phyloP scores from a whole-genome alignment of 2,329 filamentous ascomycete species.

The Aureobasidium lini region DNA sequence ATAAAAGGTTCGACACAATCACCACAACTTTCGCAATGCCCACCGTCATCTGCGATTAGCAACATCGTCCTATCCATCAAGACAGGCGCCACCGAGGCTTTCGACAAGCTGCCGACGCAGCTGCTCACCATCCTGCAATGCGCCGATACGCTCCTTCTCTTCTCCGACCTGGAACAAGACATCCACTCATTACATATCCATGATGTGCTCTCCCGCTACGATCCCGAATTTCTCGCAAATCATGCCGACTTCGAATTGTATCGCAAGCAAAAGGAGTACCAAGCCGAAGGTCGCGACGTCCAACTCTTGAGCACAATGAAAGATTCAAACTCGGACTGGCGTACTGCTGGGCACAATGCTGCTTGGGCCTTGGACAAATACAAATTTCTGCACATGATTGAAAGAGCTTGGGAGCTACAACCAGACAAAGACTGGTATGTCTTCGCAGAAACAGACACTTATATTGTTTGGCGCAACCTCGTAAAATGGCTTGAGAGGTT shows the following conservation, averaged over 20 bases:
- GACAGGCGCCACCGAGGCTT: slow-evolving; percentile 52
- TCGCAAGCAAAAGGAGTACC: slow-evolving; percentile 18
- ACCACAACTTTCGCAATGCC: neutral
- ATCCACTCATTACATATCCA: slow-evolving; percentile 44
- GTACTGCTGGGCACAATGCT: slow-evolving; percentile 15
- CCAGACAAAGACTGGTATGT: slow-evolving; percentile 44
- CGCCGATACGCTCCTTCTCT: slow-evolving; percentile 49
- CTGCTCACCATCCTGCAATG: slow-evolving; percentile 49
- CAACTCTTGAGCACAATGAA: slow-evolving; percentile 14
- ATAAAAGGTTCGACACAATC: neutral
- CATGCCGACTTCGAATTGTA: slow-evolving; percentile 22
- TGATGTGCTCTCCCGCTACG: slow-evolving; percentile 42
- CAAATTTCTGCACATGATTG: slow-evolving; percentile 47
- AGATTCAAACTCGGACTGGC: slow-evolving; percentile 14
- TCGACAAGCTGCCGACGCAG: slow-evolving; percentile 48
- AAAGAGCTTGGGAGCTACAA: slow-evolving; percentile 38
- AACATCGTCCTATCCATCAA: slow-evolving; percentile 51
- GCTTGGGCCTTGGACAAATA: slow-evolving; percentile 44
- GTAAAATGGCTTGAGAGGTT: slow-evolving; percentile 42
- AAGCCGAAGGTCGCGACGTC: slow-evolving; percentile 18
- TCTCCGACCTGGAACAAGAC: slow-evolving; percentile 50
- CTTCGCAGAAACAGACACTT: slow-evolving; percentile 47
- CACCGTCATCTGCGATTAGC: slow-evolving; percentile 27
- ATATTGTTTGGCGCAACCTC: slow-evolving; percentile 31
- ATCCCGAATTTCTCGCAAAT: neutral